phyloP scores from a whole-genome alignment of 164 flowering plant genomes.

The Piper longum region DNA sequence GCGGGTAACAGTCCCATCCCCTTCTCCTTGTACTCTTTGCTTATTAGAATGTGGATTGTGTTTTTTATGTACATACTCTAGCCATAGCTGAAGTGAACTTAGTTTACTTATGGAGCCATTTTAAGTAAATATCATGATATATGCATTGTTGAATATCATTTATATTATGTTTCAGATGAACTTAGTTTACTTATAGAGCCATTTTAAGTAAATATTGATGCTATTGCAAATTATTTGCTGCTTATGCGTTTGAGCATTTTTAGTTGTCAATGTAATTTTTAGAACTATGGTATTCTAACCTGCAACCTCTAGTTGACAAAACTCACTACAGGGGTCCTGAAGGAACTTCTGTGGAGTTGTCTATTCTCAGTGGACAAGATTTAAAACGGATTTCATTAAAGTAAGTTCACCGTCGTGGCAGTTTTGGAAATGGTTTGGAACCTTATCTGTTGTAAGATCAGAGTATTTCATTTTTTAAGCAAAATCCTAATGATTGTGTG shows the following conservation, averaged over 20 bases:
- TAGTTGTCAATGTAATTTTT: background rate
- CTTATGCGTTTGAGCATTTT: background rate
- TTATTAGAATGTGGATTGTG: background rate
- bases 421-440: background rate
- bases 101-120: too few relatives aligned
- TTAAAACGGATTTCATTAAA: conserved; percentile 42
- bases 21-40: conserved; percentile 1
- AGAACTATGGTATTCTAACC: background rate
- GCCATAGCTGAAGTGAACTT: background rate
- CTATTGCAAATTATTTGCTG: background rate
- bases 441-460: background rate
- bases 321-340: conserved; percentile 72
- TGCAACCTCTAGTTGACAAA: background rate
- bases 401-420: conserved; percentile 23
- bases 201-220: too few relatives aligned
- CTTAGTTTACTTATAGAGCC: too few relatives aligned
- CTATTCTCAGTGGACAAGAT: conserved; percentile 56
- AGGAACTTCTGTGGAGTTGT: conserved; percentile 65
- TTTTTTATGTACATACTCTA: background rate
- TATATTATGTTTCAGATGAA: background rate
- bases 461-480: background rate
- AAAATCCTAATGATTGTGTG: too few relatives aligned
- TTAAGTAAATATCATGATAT: too few relatives aligned
- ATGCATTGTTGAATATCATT: too few relatives aligned
- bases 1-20: conserved; percentile 42